A percentile compares a stretch with the other conserved stretches of the same genome.
phyloP scores from a whole-genome alignment of 208 protist species.

The Sergeia podlipaevii region DNA sequence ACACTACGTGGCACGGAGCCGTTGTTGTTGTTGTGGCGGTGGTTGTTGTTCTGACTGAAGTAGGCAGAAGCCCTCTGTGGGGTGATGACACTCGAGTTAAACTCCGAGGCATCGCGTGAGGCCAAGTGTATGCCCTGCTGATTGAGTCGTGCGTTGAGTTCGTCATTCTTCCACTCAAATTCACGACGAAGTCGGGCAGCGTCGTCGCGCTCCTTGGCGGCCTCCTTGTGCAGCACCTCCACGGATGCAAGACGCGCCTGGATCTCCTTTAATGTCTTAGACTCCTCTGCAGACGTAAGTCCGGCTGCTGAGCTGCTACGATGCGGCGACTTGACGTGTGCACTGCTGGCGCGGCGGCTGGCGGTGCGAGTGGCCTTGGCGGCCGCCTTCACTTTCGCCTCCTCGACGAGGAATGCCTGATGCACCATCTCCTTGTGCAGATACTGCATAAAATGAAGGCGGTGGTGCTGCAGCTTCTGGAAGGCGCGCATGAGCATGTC shows the following conservation, averaged over 20 bases:
- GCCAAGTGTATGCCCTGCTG: background rate
- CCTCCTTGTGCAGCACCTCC: slow-evolving; percentile 63
- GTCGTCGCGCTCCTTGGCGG: slow-evolving; percentile 54
- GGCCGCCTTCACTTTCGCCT: slow-evolving; percentile 48
- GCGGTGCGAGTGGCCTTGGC: background rate
- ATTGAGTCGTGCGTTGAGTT: slow-evolving; percentile 17
- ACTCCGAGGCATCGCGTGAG: slow-evolving; percentile 23
- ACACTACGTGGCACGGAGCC: background rate
- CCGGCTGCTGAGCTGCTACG: slow-evolving; percentile 8
- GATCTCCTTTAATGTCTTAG: slow-evolving; percentile 58
- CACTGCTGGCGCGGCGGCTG: slow-evolving; percentile 14
- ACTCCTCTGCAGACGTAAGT: slow-evolving; percentile 26
- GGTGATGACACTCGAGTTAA: slow-evolving; percentile 16
- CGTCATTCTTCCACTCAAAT: slow-evolving; percentile 46
- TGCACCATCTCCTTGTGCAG: slow-evolving; percentile 83
- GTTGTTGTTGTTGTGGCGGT: slow-evolving; percentile 15
- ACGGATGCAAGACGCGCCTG: slow-evolving; percentile 59
- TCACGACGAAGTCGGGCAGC: slow-evolving; percentile 52
- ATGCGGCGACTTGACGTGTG: slow-evolving; percentile 11
- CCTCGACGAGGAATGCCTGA: slow-evolving; percentile 72
- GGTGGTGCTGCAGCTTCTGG: slow-evolving; percentile 76
- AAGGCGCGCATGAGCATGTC: slow-evolving; percentile 51
- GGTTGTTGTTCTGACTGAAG: background rate
- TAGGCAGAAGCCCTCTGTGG: slow-evolving; percentile 1
- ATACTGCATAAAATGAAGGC: slow-evolving; percentile 82